Percentiles rank a stretch among this genome's conserved stretches.
phyloP scores from a whole-genome alignment of 306 rosid species.

The Lathyrus oleraceus region DNA sequence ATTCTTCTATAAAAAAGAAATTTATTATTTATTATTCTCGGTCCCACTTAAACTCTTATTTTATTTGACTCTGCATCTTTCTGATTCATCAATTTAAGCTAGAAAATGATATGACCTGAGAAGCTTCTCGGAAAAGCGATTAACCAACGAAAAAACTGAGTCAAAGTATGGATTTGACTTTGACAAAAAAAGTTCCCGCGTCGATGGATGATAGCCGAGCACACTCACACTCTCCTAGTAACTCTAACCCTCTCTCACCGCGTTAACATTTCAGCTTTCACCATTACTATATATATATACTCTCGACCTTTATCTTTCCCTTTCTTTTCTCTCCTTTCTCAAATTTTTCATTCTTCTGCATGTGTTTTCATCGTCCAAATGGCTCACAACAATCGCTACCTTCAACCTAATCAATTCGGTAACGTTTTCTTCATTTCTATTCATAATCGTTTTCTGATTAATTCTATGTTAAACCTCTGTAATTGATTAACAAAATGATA shows the following conservation, averaged over 20 bases:
- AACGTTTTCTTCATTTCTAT: background rate
- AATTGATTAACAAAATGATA: slow-evolving; percentile 29
- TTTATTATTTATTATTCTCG: no score
- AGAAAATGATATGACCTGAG: background rate
- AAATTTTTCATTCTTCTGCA: background rate
- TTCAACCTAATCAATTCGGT: slow-evolving; percentile 5
- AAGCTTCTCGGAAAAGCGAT: slow-evolving; percentile 20
- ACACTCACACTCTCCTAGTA: background rate
- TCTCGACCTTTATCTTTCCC: background rate
- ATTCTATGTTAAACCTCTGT: background rate
- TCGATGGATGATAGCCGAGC: background rate
- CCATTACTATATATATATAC: background rate
- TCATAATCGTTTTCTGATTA: background rate
- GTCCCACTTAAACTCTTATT: no score
- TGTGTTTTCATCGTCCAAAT: background rate
- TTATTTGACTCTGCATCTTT: no score
- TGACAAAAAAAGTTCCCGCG: slow-evolving; percentile 38
- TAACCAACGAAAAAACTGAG: background rate
- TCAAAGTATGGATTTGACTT: slow-evolving; percentile 6
- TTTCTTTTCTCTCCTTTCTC: background rate
- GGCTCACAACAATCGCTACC: background rate
- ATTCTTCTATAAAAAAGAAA: no score
- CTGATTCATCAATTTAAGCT: no score
- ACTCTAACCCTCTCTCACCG: slow-evolving; percentile 36
- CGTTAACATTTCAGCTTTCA: slow-evolving; percentile 20